phyloP scores from a whole-genome alignment of 495 filamentous ascomycete species.

The Symbiotaphrina buchneri region DNA sequence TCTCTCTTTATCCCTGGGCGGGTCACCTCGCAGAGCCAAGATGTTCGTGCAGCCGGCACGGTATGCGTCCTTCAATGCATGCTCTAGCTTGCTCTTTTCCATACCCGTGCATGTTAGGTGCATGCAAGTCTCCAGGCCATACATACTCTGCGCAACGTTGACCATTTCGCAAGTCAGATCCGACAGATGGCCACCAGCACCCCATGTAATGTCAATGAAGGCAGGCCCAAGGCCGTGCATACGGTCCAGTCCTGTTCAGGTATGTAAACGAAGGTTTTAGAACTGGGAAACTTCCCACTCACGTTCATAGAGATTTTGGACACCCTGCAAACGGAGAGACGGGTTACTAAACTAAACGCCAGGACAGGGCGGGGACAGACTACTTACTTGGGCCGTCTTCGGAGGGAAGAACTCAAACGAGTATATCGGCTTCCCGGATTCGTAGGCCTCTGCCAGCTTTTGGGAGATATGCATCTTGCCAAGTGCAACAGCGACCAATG shows the following conservation, averaged over 20 bases:
- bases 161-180: constrained; percentile 97
- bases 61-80: constrained; percentile 73
- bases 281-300: constrained; percentile 3
- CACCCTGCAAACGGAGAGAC: constrained; percentile 34
- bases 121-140: constrained; percentile 97
- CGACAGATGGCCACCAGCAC: constrained; percentile 76
- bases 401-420: constrained; percentile 99
- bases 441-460: constrained; percentile 68
- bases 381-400: constrained; percentile 66
- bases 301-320: constrained; percentile 97
- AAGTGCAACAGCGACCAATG: not conserved
- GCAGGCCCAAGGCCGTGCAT: constrained; percentile 87
- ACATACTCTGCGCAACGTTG: constrained; percentile 82
- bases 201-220: constrained; percentile 98
- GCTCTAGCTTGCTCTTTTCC: constrained; percentile 73
- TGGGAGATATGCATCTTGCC: constrained; percentile 66
- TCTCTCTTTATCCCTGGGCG: constrained; percentile 80
- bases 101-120: constrained; percentile 98
- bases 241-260: constrained; percentile 52
- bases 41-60: constrained; percentile 96
- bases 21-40: constrained; percentile 82
- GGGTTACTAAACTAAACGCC: not conserved
- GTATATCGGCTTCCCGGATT: constrained; percentile 57
- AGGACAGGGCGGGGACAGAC: not conserved
- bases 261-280: not conserved